A percentile compares a stretch with the other conserved stretches of the same genome.
Conservation (phyloP, 1,139 yeast species). For the Blastobotrys apis region DNA sequence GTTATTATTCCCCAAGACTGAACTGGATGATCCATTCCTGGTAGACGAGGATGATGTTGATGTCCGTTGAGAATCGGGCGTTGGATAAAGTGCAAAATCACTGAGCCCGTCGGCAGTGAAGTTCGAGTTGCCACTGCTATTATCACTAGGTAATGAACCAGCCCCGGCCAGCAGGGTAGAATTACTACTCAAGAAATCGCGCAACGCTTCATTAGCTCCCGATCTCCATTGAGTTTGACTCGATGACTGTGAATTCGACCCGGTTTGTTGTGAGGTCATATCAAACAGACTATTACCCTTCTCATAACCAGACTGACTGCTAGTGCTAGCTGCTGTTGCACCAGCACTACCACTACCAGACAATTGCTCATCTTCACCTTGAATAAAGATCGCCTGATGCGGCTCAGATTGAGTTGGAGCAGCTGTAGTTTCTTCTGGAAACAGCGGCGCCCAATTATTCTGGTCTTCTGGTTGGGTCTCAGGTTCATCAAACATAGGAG, state of each 20-base stretch:
- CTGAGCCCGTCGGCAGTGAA: background rate
- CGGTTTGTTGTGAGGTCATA: too few species aligned
- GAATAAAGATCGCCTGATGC: conserved; percentile 1
- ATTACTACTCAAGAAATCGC: background rate
- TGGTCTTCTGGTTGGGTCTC: background rate
- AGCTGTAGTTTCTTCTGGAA: conserved; percentile 3
- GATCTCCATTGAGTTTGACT: background rate
- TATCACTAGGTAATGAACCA: too few species aligned
- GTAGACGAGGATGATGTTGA: conserved; percentile 1
- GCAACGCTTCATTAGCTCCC: conserved; percentile 1
- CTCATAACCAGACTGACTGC: too few species aligned
- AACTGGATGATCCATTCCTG: background rate
- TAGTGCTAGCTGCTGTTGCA: too few species aligned
- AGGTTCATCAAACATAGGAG: conserved; percentile 4
- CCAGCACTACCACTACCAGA: too few species aligned
- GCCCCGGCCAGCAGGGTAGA: background rate
- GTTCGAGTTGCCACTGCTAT: too few species aligned
- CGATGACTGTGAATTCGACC: too few species aligned
- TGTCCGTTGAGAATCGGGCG: background rate
- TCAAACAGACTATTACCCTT: too few species aligned
- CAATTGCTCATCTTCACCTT: background rate
- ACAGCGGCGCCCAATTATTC: conserved; percentile 2
- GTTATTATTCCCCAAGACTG: background rate
- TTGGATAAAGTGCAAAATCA: background rate
- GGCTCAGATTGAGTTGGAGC: too few species aligned